phyloP scores from a whole-genome alignment of 345 rosid species.

The Citrus medica region DNA sequence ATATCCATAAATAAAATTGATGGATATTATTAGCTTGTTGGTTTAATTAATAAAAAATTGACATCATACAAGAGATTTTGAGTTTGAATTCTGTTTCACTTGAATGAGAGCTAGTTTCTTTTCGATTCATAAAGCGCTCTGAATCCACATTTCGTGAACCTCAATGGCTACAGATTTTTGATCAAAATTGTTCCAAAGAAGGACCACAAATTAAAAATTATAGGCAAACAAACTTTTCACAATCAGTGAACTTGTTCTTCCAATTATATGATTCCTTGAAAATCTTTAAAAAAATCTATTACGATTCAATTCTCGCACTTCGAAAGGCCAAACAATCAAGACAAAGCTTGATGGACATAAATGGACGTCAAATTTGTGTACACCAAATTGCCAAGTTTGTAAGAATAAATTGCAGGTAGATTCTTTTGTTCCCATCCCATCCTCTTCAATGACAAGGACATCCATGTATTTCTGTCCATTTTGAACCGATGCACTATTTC shows the following conservation, averaged over 20 bases:
- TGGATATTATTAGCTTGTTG: no score
- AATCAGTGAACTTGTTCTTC: background rate
- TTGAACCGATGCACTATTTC: background rate
- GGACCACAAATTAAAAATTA: background rate
- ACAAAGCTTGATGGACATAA: background rate
- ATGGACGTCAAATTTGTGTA: background rate
- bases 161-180: background rate
- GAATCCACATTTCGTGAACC: no score
- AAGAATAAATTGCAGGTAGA: background rate
- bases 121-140: no score
- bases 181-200: background rate
- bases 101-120: no score
- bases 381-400: background rate
- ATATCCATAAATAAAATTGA: no score
- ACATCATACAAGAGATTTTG: no score
- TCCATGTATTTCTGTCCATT: background rate
- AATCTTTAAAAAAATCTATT: background rate
- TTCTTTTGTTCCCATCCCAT: background rate
- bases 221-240: background rate
- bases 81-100: no score
- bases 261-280: background rate
- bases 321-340: background rate
- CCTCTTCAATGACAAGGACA: constrained; percentile 2
- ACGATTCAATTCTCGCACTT: background rate
- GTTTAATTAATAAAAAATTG: no score